These are phyloP conservation scores for Conringia planisiliqua DNA, from an alignment of 345 rosid species.

Conservation along the genomic window DNA sequence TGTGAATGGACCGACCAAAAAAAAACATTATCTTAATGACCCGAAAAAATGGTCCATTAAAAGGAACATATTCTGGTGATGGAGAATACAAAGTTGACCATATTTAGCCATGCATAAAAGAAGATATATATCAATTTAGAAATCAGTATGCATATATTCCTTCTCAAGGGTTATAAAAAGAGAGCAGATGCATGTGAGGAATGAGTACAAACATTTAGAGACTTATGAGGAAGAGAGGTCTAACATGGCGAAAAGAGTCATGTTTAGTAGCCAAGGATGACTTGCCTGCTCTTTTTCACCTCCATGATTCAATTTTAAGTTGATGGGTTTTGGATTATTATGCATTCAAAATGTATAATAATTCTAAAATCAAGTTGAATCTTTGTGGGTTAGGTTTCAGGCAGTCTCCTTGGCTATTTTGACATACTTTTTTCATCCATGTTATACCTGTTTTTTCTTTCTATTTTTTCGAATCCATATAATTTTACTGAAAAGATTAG, in stretches of 20 bases:
- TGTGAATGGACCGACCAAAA: constrained; percentile 3
- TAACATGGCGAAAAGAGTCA: constrained; percentile 27
- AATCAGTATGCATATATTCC: constrained; percentile 24
- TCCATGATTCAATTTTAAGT: constrained; percentile 13
- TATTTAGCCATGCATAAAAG: constrained; percentile 18
- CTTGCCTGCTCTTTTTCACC: constrained; percentile 35
- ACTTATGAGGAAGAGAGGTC: constrained; percentile 21
- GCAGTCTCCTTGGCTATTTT: constrained; percentile 38
- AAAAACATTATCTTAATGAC: background rate
- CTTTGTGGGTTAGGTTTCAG: constrained; percentile 28
- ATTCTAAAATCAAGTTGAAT: constrained; percentile 19
- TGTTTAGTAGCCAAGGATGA: constrained; percentile 40
- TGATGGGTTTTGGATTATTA: constrained; percentile 9
- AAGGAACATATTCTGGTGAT: constrained; percentile 22
- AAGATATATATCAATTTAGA: background rate
- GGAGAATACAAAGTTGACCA: constrained; percentile 27
- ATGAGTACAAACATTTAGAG: background rate
- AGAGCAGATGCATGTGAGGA: constrained; percentile 9
- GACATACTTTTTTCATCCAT: constrained; percentile 20
- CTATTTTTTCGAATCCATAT: background rate
- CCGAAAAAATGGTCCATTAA: constrained; percentile 9
- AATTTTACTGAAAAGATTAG: background rate
- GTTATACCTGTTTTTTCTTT: constrained; percentile 11
- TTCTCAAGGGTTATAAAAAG: constrained; percentile 23
- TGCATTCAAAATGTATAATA: constrained; percentile 5